Percentiles rank a stretch among this genome's conserved stretches.
Conservation (phyloP, 108 stramenopile genomes). For the Cafeteria roenbergensis region DNA sequence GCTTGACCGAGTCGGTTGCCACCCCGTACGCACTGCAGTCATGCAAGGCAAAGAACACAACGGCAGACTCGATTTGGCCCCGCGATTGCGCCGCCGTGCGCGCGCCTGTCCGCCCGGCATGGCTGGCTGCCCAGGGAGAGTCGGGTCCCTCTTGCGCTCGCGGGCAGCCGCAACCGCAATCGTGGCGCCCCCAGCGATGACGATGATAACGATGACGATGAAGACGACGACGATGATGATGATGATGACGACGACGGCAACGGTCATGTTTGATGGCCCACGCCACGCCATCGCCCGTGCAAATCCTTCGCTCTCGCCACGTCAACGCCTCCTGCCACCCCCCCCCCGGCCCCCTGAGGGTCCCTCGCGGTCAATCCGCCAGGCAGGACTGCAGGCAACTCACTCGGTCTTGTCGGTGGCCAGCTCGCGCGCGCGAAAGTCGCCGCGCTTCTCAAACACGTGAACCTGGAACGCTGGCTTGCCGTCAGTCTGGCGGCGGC, state of each 20-base stretch:
- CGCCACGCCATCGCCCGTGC: not conserved
- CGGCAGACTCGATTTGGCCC: no score
- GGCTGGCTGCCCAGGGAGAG: no score
- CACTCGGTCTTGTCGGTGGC: not conserved
- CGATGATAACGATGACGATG: no score
- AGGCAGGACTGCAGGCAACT: not conserved
- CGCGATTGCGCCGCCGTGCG: no score
- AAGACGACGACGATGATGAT: no score
- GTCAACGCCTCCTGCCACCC: not conserved
- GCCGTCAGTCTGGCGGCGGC: not conserved
- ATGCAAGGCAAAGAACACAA: no score
- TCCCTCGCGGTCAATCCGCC: no score
- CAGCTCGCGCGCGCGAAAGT: not conserved
- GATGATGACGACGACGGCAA: not conserved
- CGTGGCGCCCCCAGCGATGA: no score
- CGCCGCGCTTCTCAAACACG: constrained; percentile 10
- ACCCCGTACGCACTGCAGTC: not conserved
- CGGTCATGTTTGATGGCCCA: not conserved
- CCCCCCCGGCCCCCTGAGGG: no score
- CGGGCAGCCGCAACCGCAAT: no score
- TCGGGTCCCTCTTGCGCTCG: no score
- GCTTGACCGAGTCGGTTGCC: constrained; percentile 4
- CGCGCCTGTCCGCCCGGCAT: no score
- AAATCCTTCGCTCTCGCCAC: not conserved
- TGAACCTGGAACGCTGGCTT: not conserved